Base-by-base conservation (phyloP, 164 flowering plant species). In the Akebia trifoliata region DNA sequence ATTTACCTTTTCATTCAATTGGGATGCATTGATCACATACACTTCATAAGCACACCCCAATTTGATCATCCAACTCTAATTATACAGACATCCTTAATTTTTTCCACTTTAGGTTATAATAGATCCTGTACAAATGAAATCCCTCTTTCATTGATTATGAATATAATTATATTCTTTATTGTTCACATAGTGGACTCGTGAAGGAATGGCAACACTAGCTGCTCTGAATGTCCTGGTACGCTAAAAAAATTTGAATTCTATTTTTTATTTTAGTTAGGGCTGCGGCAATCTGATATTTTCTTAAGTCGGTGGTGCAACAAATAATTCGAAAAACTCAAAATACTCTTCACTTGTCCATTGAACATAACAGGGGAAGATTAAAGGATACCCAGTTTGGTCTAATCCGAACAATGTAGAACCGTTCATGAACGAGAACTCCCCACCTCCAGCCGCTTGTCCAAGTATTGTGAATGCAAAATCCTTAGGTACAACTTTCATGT, bases 131-230 rank as follows among this genome's bases (percentile, higher is more conserved):
- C n/a, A n/a, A n/a, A n/a, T n/a, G n/a, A n/a, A n/a, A n/a, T n/a
- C n/a, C n/a, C n/a, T n/a, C n/a, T n/a, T n/a, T n/a, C n/a, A n/a
- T n/a, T n/a, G n/a, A n/a, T n/a, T n/a, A n/a, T n/a, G n/a, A n/a
- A n/a, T n/a, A n/a, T n/a, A n/a, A n/a, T 34, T 4, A 4, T 4
- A 34, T 34, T 5, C 6, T 59, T 37, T 21, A 43, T 39, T 59
- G 62, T 60, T 59, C 38, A 4, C 78, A 74, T 61, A 93, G 98
- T 93, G 97, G 97, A 89, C 98, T 64, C 94, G 98, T 0, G 98
- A 93, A 76, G 98, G 98, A 71, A 93, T 93, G 98, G 97, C 98
- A 18, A 85, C 95, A 46, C 73, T 93, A 42, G 97, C 98, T 64
- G 95, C 98, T 59, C 67, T 89, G 21, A 93, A 93, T 74, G 98